Evolutionary conservation across 495 filamentous ascomycete species (phyloP).

Genomic region (Podospora conica): DNA sequence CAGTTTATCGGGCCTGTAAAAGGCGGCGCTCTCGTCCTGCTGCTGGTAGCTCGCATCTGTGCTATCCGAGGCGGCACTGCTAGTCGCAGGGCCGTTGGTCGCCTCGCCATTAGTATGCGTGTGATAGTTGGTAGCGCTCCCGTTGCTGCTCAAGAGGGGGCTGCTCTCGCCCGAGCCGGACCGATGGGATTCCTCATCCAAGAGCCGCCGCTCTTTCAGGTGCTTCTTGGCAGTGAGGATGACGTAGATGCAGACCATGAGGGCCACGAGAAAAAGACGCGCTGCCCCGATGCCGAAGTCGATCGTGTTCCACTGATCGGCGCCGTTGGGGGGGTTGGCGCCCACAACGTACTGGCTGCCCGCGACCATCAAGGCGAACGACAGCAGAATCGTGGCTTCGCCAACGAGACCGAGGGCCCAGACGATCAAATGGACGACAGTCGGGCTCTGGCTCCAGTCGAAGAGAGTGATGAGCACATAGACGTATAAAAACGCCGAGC

Average conservation of each 20-base stretch:
- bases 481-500: slow-evolving; percentile 53
- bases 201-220: slow-evolving; percentile 29
- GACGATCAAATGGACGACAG: slow-evolving; percentile 60
- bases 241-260: slow-evolving; percentile 38
- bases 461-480: slow-evolving; percentile 69
- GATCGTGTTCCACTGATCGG: slow-evolving; percentile 46
- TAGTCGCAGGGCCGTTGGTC: slow-evolving; percentile 23
- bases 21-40: slow-evolving; percentile 43
- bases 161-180: slow-evolving; percentile 43
- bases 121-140: slow-evolving; percentile 27
- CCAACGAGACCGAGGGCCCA: slow-evolving; percentile 64
- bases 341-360: slow-evolving; percentile 46
- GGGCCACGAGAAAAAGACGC: slow-evolving; percentile 33
- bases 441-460: slow-evolving; percentile 71
- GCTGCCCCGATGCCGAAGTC: slow-evolving; percentile 42
- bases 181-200: slow-evolving; percentile 43
- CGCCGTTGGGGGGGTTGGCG: slow-evolving; percentile 16
- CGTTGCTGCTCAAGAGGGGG: slow-evolving; percentile 36
- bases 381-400: slow-evolving; percentile 62
- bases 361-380: slow-evolving; percentile 57
- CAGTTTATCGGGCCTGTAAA: slow-evolving; percentile 46
- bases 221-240: slow-evolving; percentile 23
- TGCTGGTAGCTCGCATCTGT: slow-evolving; percentile 27
- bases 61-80: slow-evolving; percentile 24
- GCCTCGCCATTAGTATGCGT: slow-evolving; percentile 14